These are phyloP conservation scores for Polysphondylium violaceum DNA, from an alignment of 78 protist genomes.

Conservation along the genomic window DNA sequence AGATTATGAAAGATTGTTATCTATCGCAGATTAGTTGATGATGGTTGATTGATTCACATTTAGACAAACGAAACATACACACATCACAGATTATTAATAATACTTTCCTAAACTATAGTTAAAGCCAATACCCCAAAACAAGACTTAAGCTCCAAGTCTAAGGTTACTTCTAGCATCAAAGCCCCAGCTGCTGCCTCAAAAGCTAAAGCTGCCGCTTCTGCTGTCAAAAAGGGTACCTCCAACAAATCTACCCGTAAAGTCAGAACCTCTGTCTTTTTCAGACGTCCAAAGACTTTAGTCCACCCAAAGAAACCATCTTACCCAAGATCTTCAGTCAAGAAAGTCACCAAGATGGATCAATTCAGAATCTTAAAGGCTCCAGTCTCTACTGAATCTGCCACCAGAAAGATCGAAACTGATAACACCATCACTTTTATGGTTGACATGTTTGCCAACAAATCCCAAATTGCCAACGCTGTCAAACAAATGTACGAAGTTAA, in stretches of 20 bases:
- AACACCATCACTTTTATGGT: conserved; percentile 98
- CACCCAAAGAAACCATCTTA: conserved; percentile 68
- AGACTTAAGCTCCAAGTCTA: conserved; percentile 20
- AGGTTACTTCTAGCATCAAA: conserved; percentile 28
- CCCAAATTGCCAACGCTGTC: conserved; percentile 95
- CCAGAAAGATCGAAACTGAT: conserved; percentile 98
- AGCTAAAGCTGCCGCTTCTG: conserved; percentile 74
- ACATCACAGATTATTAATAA: too few species aligned
- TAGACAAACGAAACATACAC: too few species aligned
- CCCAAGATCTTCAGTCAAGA: conserved; percentile 82
- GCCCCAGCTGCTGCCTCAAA: conserved; percentile 69
- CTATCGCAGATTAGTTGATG: too few species aligned
- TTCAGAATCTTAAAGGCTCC: conserved; percentile 95
- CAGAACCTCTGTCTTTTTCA: conserved; percentile 80
- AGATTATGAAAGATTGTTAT: too few species aligned
- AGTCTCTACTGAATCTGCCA: conserved; percentile 97
- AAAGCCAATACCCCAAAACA: conserved; percentile 55
- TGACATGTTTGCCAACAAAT: conserved; percentile 95
- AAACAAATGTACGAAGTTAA: conserved; percentile 94
- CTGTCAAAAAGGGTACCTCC: conserved; percentile 78
- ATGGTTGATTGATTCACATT: too few species aligned
- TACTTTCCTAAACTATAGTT: not conserved
- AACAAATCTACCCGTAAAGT: conserved; percentile 74
- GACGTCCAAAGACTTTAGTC: conserved; percentile 69
- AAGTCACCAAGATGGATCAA: conserved; percentile 73